Evolutionary conservation across 352 stramenopile genomes (phyloP), one percentile per base, ranked within the genome.

Genomic region (Globisporangium takayamanum): DNA sequence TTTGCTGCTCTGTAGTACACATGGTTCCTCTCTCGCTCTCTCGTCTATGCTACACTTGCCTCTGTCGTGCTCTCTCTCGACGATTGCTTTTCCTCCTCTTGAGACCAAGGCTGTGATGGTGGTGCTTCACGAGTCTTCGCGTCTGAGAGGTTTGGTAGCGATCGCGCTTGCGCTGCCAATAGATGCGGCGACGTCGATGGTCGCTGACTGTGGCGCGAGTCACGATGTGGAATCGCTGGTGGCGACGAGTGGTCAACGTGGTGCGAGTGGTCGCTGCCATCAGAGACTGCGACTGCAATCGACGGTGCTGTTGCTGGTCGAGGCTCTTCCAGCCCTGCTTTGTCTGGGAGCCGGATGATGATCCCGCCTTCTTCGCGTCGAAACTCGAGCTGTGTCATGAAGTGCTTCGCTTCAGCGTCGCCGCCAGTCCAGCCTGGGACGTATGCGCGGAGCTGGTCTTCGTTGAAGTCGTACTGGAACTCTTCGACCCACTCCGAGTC

Each of bases 401-500:
- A 88, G 16, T 66, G 57, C 8, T 66, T 64, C 0, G 72, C 69
- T 30, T 86, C 72, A 2, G 64, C 67, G 37, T 77, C 74, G 36
- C 60, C 58, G 7, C 71, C 75, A 2, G 46, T 69, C 57, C 67
- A 76, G 37, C 72, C 70, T 12, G 67, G 55, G 5, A 85, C 63
- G 37, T 87, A 87, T 6, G 76, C 75, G 22, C 72, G 71, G 30
- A 87, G 60, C 22, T 86, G 68, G 11, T 89, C 80, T 57, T 89
- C 80, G 0, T 66, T 75, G 51, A 88, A 89, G 42, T 89, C 80
- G 49, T 86, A 89, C 59, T 87, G 78, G 66, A 88, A 89, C 46
- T 89, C 77, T 44, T 89, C 80, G 15, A 89, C 74, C 25, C 74
- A 73, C 55, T 89, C 80, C 14, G 74, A 63, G 42, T 89, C 80